A percentile compares a stretch with the other conserved stretches of the same genome.
Conservation (phyloP, 495 filamentous ascomycete species). For the Trichocladium uniseriatum region DNA sequence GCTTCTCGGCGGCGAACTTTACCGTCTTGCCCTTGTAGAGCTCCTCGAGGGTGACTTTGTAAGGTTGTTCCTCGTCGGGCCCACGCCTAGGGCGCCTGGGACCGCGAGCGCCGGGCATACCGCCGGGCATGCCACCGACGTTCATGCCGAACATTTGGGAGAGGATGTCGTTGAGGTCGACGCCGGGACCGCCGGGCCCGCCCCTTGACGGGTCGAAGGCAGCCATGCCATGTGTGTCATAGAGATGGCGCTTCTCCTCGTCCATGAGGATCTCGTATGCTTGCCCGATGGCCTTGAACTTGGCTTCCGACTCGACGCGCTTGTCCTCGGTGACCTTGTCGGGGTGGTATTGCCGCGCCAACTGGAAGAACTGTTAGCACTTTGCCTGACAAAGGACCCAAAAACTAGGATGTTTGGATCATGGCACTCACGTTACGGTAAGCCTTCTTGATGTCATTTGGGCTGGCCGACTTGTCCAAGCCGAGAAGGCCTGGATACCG, state of each 20-base stretch:
- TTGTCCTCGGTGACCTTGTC: conserved; percentile 91
- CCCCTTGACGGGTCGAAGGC: conserved; percentile 71
- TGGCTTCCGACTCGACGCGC: conserved; percentile 72
- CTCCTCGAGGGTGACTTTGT: conserved; percentile 83
- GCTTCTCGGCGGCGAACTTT: conserved; percentile 88
- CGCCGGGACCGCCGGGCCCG: conserved; percentile 56
- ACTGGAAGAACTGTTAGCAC: conserved; percentile 41
- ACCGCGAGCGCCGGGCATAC: conserved; percentile 52
- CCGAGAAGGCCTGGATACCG: conserved; percentile 57
- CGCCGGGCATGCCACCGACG: conserved; percentile 49
- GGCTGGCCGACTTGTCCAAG: conserved; percentile 56
- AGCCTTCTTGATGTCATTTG: conserved; percentile 89
- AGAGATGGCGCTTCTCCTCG: conserved; percentile 83
- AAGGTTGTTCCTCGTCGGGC: conserved; percentile 77
- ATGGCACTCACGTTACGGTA: conserved; percentile 72
- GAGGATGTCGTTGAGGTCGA: conserved; percentile 84
- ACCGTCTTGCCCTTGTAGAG: conserved; percentile 98
- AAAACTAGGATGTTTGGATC: neutral
- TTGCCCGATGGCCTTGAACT: conserved; percentile 83
- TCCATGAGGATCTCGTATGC: conserved; percentile 97
- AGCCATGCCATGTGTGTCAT: conserved; percentile 89
- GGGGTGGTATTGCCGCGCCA: conserved; percentile 80
- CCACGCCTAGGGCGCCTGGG: conserved; percentile 59
- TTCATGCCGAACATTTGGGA: conserved; percentile 84
- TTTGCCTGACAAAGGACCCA: too few species aligned